phyloP scores from a whole-genome alignment of 805 yeast genomes.

The Saccharomycopsis schoenii region DNA sequence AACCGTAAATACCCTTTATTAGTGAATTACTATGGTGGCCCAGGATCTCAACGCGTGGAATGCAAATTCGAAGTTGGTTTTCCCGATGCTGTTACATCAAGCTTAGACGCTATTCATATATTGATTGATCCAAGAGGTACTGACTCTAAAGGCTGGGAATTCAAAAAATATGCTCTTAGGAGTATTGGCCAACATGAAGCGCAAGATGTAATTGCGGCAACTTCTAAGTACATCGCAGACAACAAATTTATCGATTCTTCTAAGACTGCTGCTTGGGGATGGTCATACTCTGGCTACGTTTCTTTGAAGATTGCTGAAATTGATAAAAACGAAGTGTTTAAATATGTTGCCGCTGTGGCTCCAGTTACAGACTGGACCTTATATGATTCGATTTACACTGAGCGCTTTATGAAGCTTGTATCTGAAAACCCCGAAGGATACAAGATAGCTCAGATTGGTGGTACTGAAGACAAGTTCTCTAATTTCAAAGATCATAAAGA shows the following conservation, averaged over 20 bases:
- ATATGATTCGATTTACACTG: slow-evolving; percentile 91
- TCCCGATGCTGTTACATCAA: slow-evolving; percentile 49
- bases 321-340: slow-evolving; percentile 67
- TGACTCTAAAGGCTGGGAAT: slow-evolving; percentile 67
- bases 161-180: slow-evolving; percentile 43
- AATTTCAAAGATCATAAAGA: slow-evolving; percentile 40
- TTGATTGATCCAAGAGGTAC: slow-evolving; percentile 77
- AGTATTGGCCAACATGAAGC: slow-evolving; percentile 72
- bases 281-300: slow-evolving; percentile 96
- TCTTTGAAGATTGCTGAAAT: slow-evolving; percentile 82
- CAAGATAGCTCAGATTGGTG: slow-evolving; percentile 38
- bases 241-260: slow-evolving; percentile 50
- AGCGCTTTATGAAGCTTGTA: slow-evolving; percentile 87
- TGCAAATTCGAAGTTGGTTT: slow-evolving; percentile 41
- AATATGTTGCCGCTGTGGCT: slow-evolving; percentile 91
- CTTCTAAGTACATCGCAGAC: slow-evolving; percentile 39
- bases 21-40: slow-evolving; percentile 71
- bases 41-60: slow-evolving; percentile 57
- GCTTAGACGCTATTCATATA: slow-evolving; percentile 49
- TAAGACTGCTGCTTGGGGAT: slow-evolving; percentile 87
- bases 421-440: slow-evolving; percentile 59
- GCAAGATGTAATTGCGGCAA: slow-evolving; percentile 47
- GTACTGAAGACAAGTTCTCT: slow-evolving; percentile 21
- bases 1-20: slow-evolving; percentile 47
- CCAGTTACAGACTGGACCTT: slow-evolving; percentile 94